Conservation (phyloP, 2,329 filamentous ascomycete genomes). For the Alternaria consortialis region DNA sequence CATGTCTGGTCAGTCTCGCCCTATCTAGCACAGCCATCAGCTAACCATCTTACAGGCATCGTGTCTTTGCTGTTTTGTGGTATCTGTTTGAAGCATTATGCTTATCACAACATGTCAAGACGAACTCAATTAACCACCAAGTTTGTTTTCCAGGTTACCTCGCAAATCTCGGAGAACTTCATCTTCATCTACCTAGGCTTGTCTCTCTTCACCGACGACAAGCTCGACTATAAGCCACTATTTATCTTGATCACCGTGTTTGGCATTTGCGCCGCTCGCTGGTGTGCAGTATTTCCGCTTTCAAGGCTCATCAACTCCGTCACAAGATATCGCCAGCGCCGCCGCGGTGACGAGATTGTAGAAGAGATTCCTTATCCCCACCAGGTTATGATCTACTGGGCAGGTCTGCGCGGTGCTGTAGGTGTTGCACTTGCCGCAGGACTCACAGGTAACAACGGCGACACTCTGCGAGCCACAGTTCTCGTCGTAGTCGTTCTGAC, state of each 20-base stretch:
- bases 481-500: constrained; percentile 96
- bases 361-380: constrained; percentile 91
- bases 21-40: background rate
- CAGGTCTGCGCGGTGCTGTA: constrained; percentile 91
- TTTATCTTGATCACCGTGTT: constrained; percentile 93
- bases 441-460: constrained; percentile 80
- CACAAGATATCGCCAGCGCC: constrained; percentile 82
- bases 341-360: constrained; percentile 73
- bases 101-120: constrained; percentile 99
- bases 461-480: constrained; percentile 90
- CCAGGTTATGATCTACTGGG: constrained; percentile 99
- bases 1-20: constrained; percentile 79
- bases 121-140: constrained; percentile 97
- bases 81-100: constrained; percentile 98
- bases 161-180: constrained; percentile 97
- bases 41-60: constrained; percentile 70
- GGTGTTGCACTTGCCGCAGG: constrained; percentile 93
- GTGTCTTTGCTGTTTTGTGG: constrained; percentile 97
- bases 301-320: constrained; percentile 92
- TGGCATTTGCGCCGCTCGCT: constrained; percentile 90
- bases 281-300: constrained; percentile 93
- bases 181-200: constrained; percentile 99
- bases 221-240: constrained; percentile 89
- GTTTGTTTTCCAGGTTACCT: constrained; percentile 93
- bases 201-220: constrained; percentile 90